phyloP scores from a whole-genome alignment of 768 basidiomycete genomes.

The Chalciporus chontae region DNA sequence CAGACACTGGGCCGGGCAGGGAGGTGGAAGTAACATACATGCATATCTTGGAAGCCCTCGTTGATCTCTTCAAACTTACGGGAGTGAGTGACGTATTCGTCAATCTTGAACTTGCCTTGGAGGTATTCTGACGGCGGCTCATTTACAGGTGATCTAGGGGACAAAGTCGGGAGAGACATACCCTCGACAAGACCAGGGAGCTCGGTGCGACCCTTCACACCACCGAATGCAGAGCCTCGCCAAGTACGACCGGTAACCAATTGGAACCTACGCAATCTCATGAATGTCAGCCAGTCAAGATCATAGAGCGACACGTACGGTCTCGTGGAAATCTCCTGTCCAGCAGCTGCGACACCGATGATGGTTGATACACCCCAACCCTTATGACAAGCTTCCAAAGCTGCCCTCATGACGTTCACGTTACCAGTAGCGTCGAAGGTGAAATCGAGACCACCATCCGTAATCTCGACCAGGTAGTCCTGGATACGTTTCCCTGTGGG shows the following conservation, averaged over 20 bases:
- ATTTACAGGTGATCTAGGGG: background rate
- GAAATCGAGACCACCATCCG: slow-evolving; percentile 95
- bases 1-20: background rate
- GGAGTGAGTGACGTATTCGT: slow-evolving; percentile 94
- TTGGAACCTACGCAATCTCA: slow-evolving; percentile 42
- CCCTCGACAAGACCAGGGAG: slow-evolving; percentile 91
- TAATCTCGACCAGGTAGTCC: slow-evolving; percentile 85
- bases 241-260: slow-evolving; percentile 86
- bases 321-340: slow-evolving; percentile 89
- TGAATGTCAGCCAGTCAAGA: slow-evolving; percentile 5
- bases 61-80: slow-evolving; percentile 73
- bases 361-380: slow-evolving; percentile 97
- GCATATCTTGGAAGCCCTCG: slow-evolving; percentile 93
- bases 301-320: slow-evolving; percentile 49
- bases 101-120: slow-evolving; percentile 77
- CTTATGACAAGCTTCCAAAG: slow-evolving; percentile 98
- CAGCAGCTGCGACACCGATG: slow-evolving; percentile 96
- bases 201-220: slow-evolving; percentile 96
- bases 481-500: slow-evolving; percentile 82
- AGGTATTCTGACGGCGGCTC: slow-evolving; percentile 62
- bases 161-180: slow-evolving; percentile 22
- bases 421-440: slow-evolving; percentile 98
- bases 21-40: slow-evolving; percentile 55
- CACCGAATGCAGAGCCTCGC: slow-evolving; percentile 95
- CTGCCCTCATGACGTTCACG: slow-evolving; percentile 89